Evolutionary conservation across 176 grass and related monocot genomes (phyloP).

Genomic region (Avena sativa): DNA sequence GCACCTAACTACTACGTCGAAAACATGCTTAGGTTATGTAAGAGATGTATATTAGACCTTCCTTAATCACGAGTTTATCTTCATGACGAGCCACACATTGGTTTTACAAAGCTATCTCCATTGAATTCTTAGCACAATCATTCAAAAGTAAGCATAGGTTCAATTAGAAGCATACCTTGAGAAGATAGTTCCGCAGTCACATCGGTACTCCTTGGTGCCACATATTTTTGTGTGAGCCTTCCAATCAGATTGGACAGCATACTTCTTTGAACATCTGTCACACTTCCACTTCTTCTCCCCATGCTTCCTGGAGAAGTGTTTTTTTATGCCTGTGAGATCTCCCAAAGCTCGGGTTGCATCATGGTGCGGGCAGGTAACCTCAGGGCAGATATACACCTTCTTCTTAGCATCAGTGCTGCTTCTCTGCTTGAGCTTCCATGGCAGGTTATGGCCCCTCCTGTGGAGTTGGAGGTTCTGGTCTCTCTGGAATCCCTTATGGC

Average conservation of each 20-base stretch:
- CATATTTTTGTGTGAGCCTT: constrained; percentile 80
- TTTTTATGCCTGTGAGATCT: constrained; percentile 70
- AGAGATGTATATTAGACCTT: not conserved
- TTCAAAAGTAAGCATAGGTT: not conserved
- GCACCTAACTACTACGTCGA: not conserved
- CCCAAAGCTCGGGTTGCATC: constrained; percentile 58
- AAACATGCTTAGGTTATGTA: not conserved
- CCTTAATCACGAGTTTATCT: not conserved
- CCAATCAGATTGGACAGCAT: constrained; percentile 76
- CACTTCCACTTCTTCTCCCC: constrained; percentile 87
- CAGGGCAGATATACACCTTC: constrained; percentile 65
- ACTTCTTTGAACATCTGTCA: constrained; percentile 72
- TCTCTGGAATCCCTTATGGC: constrained; percentile 72
- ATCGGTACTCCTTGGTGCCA: constrained; percentile 68
- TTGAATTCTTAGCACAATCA: constrained; percentile 2
- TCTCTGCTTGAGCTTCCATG: constrained; percentile 78
- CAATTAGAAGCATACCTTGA: constrained; percentile 56
- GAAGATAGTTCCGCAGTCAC: constrained; percentile 70
- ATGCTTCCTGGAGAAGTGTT: constrained; percentile 71
- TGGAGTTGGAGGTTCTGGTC: constrained; percentile 80
- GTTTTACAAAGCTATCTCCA: not conserved
- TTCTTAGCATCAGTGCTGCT: constrained; percentile 62
- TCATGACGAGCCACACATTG: not conserved
- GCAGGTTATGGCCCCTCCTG: constrained; percentile 71
- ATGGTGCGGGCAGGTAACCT: constrained; percentile 64